A percentile compares a stretch with the other conserved stretches of the same genome.
Evolutionary conservation across 345 rosid genomes (phyloP).

Genomic region (Moringa oleifera): DNA sequence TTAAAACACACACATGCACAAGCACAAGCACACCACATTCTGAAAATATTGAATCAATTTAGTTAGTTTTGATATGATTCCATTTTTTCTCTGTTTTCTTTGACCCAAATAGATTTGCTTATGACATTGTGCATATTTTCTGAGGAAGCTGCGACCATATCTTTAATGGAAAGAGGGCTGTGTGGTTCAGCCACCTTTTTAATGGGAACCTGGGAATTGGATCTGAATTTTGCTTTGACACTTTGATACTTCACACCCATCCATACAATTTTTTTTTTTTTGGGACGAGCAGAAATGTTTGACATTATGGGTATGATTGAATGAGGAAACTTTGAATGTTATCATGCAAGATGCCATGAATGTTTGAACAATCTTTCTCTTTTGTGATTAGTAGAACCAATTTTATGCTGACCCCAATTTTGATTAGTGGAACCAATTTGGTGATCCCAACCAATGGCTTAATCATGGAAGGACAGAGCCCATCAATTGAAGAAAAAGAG

Average conservation of each 20-base stretch:
- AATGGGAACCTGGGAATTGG: neutral
- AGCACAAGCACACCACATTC: conserved; percentile 1
- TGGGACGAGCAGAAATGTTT: too few species aligned
- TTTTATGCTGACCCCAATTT: too few species aligned
- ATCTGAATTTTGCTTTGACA: neutral
- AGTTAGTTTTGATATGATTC: neutral
- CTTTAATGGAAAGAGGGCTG: neutral
- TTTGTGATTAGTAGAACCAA: too few species aligned
- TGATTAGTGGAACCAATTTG: too few species aligned
- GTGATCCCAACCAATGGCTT: too few species aligned
- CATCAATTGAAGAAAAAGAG: too few species aligned
- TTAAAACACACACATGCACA: conserved; percentile 1
- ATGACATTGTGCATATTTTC: conserved; percentile 94
- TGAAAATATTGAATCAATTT: conserved; percentile 1
- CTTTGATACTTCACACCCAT: neutral
- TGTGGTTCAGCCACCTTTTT: neutral
- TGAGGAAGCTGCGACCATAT: conserved; percentile 25
- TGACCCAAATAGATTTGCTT: conserved; percentile 76
- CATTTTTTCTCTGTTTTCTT: conserved; percentile 27
- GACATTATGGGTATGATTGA: too few species aligned
- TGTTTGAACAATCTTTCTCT: too few species aligned
- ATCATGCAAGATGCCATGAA: too few species aligned
- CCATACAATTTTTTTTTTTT: too few species aligned
- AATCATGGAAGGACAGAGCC: too few species aligned
- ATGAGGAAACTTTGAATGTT: too few species aligned